Conservation (phyloP, 2,329 filamentous ascomycete genomes). For the Pezicula radicicola region DNA sequence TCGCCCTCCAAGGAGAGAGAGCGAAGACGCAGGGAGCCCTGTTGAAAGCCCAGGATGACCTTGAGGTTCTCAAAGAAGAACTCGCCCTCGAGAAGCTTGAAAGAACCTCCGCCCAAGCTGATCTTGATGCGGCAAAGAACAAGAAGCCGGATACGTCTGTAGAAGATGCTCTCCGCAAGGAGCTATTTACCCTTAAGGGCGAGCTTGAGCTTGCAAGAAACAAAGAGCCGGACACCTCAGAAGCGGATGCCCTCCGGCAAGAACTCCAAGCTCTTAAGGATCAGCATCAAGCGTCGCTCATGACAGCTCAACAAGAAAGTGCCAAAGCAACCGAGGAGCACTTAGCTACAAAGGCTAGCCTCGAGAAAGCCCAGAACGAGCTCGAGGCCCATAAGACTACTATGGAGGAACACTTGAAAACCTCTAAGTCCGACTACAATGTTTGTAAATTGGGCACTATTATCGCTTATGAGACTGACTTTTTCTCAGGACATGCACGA, state of each 20-base stretch:
- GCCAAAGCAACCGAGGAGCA: slow-evolving; percentile 38
- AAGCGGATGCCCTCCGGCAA: slow-evolving; percentile 47
- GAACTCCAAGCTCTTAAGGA: slow-evolving; percentile 48
- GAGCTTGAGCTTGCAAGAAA: slow-evolving; percentile 51
- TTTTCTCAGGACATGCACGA: slow-evolving; percentile 60
- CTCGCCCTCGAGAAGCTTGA: slow-evolving; percentile 40
- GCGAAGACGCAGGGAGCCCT: slow-evolving; percentile 38
- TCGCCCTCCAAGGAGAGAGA: slow-evolving; percentile 41
- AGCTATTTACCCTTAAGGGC: slow-evolving; percentile 27
- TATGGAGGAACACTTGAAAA: slow-evolving; percentile 48
- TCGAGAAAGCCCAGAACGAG: slow-evolving; percentile 48
- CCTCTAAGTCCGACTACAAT: slow-evolving; percentile 49
- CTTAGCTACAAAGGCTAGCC: slow-evolving; percentile 20
- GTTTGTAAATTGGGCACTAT: slow-evolving; percentile 25
- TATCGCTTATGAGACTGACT: slow-evolving; percentile 57
- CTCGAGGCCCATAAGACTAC: slow-evolving; percentile 50
- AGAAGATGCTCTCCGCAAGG: slow-evolving; percentile 41
- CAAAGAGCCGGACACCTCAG: slow-evolving; percentile 49
- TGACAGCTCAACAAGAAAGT: slow-evolving; percentile 29
- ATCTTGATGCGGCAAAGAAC: slow-evolving; percentile 55
- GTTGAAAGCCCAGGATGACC: slow-evolving; percentile 17
- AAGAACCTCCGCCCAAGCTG: slow-evolving; percentile 43
- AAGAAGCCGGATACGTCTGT: slow-evolving; percentile 53
- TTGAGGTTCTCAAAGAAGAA: slow-evolving; percentile 24
- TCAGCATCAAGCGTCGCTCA: slow-evolving; percentile 41